Percentiles rank a stretch among this genome's conserved stretches.
phyloP scores from a whole-genome alignment of 805 yeast genomes.

The Candida coquimbonensis region DNA sequence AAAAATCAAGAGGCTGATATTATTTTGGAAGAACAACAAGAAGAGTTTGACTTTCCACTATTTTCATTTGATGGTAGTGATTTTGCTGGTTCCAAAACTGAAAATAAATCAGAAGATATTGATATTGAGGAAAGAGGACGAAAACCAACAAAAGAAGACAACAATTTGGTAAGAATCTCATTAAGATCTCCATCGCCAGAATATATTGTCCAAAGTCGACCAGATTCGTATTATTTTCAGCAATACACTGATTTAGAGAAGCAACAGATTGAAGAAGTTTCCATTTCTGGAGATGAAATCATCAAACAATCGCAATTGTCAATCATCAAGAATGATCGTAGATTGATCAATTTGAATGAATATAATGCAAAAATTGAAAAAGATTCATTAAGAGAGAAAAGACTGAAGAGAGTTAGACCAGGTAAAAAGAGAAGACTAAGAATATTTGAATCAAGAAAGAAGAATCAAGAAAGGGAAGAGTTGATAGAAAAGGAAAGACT shows the following conservation, averaged over 20 bases:
- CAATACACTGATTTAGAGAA: conserved; percentile 6
- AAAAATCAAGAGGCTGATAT: background rate
- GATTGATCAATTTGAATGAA: conserved; percentile 11
- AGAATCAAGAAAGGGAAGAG: conserved; percentile 8
- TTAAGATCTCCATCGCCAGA: conserved; percentile 23
- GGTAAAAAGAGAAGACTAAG: conserved; percentile 21
- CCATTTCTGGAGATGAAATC: conserved; percentile 17
- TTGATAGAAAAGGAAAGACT: conserved; percentile 6
- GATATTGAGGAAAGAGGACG: conserved; percentile 11
- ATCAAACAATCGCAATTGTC: background rate
- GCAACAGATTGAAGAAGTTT: conserved; percentile 7
- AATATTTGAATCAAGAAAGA: conserved; percentile 8
- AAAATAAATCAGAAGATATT: background rate
- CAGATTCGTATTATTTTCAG: conserved; percentile 17
- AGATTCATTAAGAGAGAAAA: conserved; percentile 7
- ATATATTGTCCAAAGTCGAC: conserved; percentile 16
- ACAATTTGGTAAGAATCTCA: conserved; percentile 12
- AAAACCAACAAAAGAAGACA: conserved; percentile 5
- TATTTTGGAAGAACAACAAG: background rate
- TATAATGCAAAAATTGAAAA: conserved; percentile 12
- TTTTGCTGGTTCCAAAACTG: background rate
- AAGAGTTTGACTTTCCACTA: conserved; percentile 23
- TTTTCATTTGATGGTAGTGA: conserved; percentile 19
- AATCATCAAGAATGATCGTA: conserved; percentile 7
- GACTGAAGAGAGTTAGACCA: conserved; percentile 14